Percentiles rank a stretch among this genome's conserved stretches.
These are phyloP conservation scores for Blastocystis sp. DNA, from an alignment of 352 stramenopile genomes.

Conservation along the genomic window DNA sequence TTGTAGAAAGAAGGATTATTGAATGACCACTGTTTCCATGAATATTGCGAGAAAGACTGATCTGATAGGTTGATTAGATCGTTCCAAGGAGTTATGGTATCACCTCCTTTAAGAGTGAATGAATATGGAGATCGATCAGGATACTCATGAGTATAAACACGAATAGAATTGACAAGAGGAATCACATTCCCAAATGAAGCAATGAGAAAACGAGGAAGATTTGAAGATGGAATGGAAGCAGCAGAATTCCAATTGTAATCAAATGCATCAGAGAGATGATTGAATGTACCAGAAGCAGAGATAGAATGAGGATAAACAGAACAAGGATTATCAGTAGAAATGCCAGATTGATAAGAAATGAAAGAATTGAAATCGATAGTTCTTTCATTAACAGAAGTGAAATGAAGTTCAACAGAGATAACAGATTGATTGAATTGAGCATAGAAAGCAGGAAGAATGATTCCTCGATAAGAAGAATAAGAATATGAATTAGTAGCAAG, in stretches of 20 bases:
- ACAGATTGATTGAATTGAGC: neutral
- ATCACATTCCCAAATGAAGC: neutral
- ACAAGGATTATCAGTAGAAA: neutral
- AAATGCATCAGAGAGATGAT: neutral
- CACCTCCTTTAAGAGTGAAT: neutral
- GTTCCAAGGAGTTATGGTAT: neutral
- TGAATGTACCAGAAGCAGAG: neutral
- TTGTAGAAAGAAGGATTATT: neutral
- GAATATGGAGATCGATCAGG: neutral
- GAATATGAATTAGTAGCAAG: neutral
- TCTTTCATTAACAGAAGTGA: neutral
- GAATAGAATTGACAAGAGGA: neutral
- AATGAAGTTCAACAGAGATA: conserved; percentile 12
- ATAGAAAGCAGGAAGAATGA: neutral
- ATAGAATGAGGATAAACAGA: neutral
- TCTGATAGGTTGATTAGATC: neutral
- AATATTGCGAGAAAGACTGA: neutral
- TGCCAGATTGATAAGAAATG: neutral
- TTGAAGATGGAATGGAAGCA: neutral
- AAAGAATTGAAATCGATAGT: conserved; percentile 10
- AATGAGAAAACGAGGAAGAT: neutral
- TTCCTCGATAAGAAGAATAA: neutral
- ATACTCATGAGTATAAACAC: neutral
- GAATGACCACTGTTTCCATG: neutral
- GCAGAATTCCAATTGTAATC: neutral